Conservation (phyloP, 306 rosid genomes). For the Begonia fuchsioides region DNA sequence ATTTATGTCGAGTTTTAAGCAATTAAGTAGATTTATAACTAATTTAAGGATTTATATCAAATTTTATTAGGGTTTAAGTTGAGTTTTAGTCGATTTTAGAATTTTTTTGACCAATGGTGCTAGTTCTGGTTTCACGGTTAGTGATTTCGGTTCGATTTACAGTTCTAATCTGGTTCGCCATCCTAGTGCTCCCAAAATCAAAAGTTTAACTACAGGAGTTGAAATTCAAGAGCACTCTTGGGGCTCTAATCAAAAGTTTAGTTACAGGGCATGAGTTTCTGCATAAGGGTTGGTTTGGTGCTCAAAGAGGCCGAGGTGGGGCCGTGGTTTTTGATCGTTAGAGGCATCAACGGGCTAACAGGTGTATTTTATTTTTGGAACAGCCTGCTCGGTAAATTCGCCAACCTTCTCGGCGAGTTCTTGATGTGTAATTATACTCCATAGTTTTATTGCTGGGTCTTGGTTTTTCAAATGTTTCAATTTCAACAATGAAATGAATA, state of each 20-base stretch:
- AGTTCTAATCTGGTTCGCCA: no score
- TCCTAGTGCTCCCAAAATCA: slow-evolving; percentile 84
- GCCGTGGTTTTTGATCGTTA: neutral
- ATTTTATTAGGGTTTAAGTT: no score
- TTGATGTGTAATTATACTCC: neutral
- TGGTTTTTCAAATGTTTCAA: no score
- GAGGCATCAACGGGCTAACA: neutral
- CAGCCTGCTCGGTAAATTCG: neutral
- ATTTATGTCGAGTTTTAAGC: no score
- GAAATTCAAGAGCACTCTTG: slow-evolving; percentile 19
- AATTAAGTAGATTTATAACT: no score
- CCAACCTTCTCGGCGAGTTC: neutral
- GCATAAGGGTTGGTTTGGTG: neutral
- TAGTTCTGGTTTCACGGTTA: no score
- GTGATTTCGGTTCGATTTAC: no score
- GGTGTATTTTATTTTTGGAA: neutral
- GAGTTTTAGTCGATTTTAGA: no score
- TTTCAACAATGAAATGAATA: no score
- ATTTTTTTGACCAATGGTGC: no score
- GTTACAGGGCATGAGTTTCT: neutral
- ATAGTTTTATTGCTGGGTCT: neutral
- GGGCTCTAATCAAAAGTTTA: slow-evolving; percentile 10
- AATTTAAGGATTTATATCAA: no score
- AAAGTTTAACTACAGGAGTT: slow-evolving; percentile 84
- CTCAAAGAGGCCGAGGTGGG: neutral